phyloP scores from a whole-genome alignment of 2,329 filamentous ascomycete genomes.

The Leptosphaerulina australis region DNA sequence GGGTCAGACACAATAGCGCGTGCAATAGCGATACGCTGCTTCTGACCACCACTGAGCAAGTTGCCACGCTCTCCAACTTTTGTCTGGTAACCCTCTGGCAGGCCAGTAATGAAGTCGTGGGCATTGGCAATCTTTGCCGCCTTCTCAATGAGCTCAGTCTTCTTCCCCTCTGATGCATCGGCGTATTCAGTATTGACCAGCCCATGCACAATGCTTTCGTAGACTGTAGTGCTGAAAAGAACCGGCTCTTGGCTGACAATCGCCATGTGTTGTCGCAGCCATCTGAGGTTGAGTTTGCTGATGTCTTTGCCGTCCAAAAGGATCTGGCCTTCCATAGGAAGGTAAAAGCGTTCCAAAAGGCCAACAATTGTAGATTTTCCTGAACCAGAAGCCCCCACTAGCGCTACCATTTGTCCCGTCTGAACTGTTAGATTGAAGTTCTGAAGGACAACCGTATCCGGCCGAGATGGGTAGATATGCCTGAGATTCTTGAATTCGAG shows the following conservation, averaged over 20 bases:
- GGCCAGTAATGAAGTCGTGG: constrained; percentile 81
- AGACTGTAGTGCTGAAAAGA: constrained; percentile 88
- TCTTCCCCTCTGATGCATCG: constrained; percentile 66
- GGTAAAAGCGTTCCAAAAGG: constrained; percentile 91
- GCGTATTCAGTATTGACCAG: constrained; percentile 84
- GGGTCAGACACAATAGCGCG: constrained; percentile 89
- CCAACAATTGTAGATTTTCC: constrained; percentile 96
- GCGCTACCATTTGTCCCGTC: constrained; percentile 87
- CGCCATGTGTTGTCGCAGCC: constrained; percentile 90
- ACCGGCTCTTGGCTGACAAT: constrained; percentile 93
- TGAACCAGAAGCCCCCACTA: constrained; percentile 92
- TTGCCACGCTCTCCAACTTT: constrained; percentile 96
- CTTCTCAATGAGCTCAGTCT: constrained; percentile 72
- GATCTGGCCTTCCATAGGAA: constrained; percentile 81
- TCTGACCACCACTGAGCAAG: constrained; percentile 90
- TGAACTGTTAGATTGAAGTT: constrained; percentile 80
- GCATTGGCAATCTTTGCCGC: constrained; percentile 92
- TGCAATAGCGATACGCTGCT: constrained; percentile 95
- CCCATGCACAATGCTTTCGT: constrained; percentile 86
- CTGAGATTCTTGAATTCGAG: constrained; percentile 83
- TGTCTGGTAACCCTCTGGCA: constrained; percentile 90
- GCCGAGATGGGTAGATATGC: constrained; percentile 92
- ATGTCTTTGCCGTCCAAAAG: constrained; percentile 83
- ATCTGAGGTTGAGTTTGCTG: constrained; percentile 79
- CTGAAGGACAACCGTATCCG: constrained; percentile 87